Conservation (phyloP, 2,329 filamentous ascomycete genomes). For the Basipetospora chlamydospora region DNA sequence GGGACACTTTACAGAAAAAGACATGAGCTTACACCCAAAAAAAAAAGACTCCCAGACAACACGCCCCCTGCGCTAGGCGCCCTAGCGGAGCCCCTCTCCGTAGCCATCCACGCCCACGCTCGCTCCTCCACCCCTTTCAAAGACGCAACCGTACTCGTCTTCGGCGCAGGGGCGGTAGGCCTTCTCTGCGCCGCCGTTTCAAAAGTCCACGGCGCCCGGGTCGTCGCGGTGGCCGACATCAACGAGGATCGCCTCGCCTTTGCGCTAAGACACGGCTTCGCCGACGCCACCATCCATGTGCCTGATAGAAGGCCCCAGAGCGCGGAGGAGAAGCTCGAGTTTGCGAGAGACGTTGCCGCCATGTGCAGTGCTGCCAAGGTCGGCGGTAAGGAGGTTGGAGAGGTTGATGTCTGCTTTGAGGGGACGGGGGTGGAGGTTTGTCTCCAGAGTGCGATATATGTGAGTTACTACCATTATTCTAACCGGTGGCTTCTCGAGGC, state of each 20-base stretch:
- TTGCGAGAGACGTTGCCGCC: conserved; percentile 32
- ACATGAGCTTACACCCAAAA: background rate
- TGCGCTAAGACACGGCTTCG: conserved; percentile 39
- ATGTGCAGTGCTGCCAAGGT: conserved; percentile 22
- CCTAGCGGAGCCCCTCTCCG: conserved; percentile 43
- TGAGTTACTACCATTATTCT: conserved; percentile 15
- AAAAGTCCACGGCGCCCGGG: conserved; percentile 27
- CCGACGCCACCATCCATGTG: conserved; percentile 35
- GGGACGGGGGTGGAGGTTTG: conserved; percentile 69
- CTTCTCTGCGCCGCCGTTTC: conserved; percentile 44
- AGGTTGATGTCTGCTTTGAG: conserved; percentile 58
- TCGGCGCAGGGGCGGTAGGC: conserved; percentile 48
- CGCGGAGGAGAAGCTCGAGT: conserved; percentile 38
- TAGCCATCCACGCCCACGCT: conserved; percentile 41
- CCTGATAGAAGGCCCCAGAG: conserved; percentile 30
- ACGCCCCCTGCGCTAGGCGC: conserved; percentile 39
- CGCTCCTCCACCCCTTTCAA: conserved; percentile 25
- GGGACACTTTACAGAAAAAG: too few relatives aligned
- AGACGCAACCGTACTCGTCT: conserved; percentile 32
- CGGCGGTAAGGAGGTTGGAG: conserved; percentile 34
- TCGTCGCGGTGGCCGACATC: conserved; percentile 40
- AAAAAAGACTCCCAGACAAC: conserved; percentile 27
- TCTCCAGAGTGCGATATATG: conserved; percentile 60
- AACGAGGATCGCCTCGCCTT: conserved; percentile 42
- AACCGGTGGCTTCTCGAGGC: too few relatives aligned